Evolutionary conservation across 805 yeast genomes (phyloP), one percentile per base, ranked within the genome.

Genomic region (Saturnispora besseyi): DNA sequence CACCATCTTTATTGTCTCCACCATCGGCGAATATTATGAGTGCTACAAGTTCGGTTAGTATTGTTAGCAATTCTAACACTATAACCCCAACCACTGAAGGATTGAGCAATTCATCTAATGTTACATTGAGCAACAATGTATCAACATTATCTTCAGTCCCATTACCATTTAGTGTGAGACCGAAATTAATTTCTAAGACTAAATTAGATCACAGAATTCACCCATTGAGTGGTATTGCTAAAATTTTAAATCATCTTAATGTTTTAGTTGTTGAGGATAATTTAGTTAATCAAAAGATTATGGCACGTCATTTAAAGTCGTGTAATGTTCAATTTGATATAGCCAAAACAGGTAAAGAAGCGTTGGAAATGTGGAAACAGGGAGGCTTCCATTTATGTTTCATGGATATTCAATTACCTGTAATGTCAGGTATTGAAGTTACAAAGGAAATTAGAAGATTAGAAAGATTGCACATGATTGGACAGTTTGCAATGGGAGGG

Each of bases 381-480:
- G 99, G 99, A 11, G 97, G 97, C 0, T 88, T 86, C 61, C 98
- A 93, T 63, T 71, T 93, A 55, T 95, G 95, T 37, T 75, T 93
- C 41, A 93, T 93, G 99, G 99, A 93, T 71, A 86, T 93, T 59
- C 98, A 93, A 67, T 72, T 93, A 49, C 99, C 99, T 0, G 95
- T 89, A 2, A 81, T 91, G 74, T 87, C 96, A 1, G 99, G 99
- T 32, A 78, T 93, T 33, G 96, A 91, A 54, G 98, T 96, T 3
- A 86, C 98, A 2, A 84, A 85, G 60, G 96, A 88, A 59, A 93
- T 93, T 38, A 73, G 99, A 49, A 73, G 90, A 44, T 69, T 89
- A 43, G 99, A 93, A 62, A 79, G 79, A 56, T 67, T 83, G 33
- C 88, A 89, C 62, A 75, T 82, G 32, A 87, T 90, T 54, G 96